Base-by-base conservation (phyloP, 2,329 filamentous ascomycete genomes). In the Paecilomyces dactylethromorphus region DNA sequence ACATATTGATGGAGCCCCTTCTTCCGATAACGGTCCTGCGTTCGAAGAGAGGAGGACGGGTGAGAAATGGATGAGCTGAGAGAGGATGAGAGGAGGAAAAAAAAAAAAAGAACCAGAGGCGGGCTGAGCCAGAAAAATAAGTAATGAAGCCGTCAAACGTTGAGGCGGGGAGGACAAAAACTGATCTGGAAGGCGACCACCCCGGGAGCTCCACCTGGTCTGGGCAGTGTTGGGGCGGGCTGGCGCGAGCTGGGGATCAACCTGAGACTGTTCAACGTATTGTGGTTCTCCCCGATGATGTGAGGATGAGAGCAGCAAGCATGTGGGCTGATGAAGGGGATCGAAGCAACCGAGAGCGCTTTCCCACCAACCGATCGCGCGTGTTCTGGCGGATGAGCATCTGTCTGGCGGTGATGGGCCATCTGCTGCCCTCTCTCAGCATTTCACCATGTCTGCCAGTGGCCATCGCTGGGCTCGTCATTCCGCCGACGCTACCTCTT, bases 1-100 rank as follows among this genome's bases (percentile, higher is more conserved):
- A 73, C 71, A 75, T 75, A 69, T 58, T 69, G 64, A 55, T 5
- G 22, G 21, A 12, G 24, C 22, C 32, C 33, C n/a, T 51, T 52
- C 51, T 58, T 55, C 32, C 31, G 13, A n/a, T 22, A 15, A 26
- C 50, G 50, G 26, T n/a, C 24, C 21, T 24, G 24, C 50, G 50
- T 52, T 52, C 15, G 50, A 55, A 49, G 55, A 55, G 13, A 50
- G 13, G 54, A 58, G 54, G 45, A 57, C 56, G 35, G 35, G 45
- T 39, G 58, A 51, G n/a, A 31, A 49, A 32, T 56, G 61, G 59
- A 57, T 32, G 56, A 50, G 56, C 54, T 60, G 56, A 56, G 56
- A 39, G 56, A 54, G 53, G 57, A 60, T 45, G 52, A 29, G 22
- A 18, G 8, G 35, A 54, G 32, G 22, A 22, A 21, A 33, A 55